Evolutionary conservation across 2,329 filamentous ascomycete species (phyloP).

Genomic region (Colletotrichum noveboracense): DNA sequence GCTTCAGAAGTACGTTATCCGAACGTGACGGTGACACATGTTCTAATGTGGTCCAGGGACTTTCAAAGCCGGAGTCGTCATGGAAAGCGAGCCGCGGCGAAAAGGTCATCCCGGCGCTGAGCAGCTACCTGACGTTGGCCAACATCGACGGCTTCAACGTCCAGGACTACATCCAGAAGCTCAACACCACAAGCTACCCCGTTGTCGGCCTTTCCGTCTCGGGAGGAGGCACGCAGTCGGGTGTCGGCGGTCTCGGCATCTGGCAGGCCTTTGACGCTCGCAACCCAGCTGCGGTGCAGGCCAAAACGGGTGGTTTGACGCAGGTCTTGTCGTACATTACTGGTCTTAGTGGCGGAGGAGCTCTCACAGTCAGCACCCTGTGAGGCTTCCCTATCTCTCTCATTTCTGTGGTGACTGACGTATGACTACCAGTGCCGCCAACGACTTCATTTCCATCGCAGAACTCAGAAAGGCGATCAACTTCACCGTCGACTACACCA

Average conservation of each 20-base stretch:
- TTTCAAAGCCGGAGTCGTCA: slow-evolving; percentile 25
- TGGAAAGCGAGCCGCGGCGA: slow-evolving; percentile 26
- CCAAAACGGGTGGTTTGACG: slow-evolving; percentile 28
- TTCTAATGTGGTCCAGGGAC: slow-evolving; percentile 19
- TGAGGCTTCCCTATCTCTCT: background rate
- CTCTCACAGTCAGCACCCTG: slow-evolving; percentile 29
- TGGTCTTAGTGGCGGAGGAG: slow-evolving; percentile 30
- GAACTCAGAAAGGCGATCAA: slow-evolving; percentile 24
- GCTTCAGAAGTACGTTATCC: background rate
- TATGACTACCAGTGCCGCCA: slow-evolving; percentile 24
- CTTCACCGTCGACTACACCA: slow-evolving; percentile 26
- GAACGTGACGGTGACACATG: background rate
- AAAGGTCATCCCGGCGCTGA: slow-evolving; percentile 24
- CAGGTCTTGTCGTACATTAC: slow-evolving; percentile 31
- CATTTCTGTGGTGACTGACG: background rate
- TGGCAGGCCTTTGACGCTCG: slow-evolving; percentile 32
- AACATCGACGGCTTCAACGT: slow-evolving; percentile 28
- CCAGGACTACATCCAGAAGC: slow-evolving; percentile 21
- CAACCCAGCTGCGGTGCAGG: slow-evolving; percentile 19
- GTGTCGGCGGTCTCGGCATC: slow-evolving; percentile 30
- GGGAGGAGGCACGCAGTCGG: slow-evolving; percentile 32
- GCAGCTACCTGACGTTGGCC: slow-evolving; percentile 25
- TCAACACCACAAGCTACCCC: slow-evolving; percentile 24
- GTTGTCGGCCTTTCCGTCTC: slow-evolving; percentile 30
- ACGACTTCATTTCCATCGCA: slow-evolving; percentile 27